Base-by-base conservation (phyloP, 108 stramenopile genomes). In the Pseudonitzschia delicatissima region DNA sequence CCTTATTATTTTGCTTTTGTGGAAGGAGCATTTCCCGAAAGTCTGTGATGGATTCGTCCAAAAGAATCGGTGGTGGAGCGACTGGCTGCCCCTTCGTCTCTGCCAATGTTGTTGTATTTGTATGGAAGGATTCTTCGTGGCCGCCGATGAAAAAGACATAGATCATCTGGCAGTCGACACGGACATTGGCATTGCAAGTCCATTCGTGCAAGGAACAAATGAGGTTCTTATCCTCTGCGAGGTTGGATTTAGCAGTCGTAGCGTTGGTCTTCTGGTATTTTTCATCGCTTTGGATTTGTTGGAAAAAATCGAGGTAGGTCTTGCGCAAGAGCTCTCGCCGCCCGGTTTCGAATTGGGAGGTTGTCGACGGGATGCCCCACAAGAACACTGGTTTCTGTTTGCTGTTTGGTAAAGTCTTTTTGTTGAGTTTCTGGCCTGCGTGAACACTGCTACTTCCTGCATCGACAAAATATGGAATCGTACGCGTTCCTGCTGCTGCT, bases 81-180 rank as follows among this genome's bases (percentile, higher is more conserved):
- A 50, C 49, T n/a, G 20, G 9, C 11, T 9, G 9, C 21, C n/a
- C 9, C 20, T 12, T 18, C 0, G 64, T 49, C 39, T 20, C 36
- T 18, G 52, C 28, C 13, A 58, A 21, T 25, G 50, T 52, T 2
- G 55, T 60, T 5, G 65, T 63, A 0, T 67, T 67, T 35, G 20
- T 65, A 0, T 9, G 29, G 26, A 25, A 7, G 11, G 11, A 11
- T 15, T 42, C 15, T 39, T 74, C 71, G n/a, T 49, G 66, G 20
- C 67, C 74, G 11, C 73, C 79, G 12, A 69, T 18, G 18, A 80
- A 53, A 40, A 80, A 80, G 37, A 65, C 58, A 11, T 80, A 80
- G 8, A 65, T 39, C 31, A 80, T 26, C 42, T 74, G 65, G 57
- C 79, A 80, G 12, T 64, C 44, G 11, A 39, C 18, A 17, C 21